Conservation (phyloP, 108 stramenopile species). For the Cylindrotheca closterium region DNA sequence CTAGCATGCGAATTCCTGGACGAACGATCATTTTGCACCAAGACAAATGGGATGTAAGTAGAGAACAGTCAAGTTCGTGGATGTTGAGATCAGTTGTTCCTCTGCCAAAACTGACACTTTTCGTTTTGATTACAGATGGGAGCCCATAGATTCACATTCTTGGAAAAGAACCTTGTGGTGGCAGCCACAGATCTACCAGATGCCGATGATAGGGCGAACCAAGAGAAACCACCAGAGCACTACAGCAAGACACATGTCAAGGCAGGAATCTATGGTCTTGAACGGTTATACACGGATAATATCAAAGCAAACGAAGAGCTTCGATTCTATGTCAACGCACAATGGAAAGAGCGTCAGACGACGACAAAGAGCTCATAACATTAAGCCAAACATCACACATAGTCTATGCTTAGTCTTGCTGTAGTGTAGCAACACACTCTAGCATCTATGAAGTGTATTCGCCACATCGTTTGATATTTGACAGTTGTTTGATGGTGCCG, state of each 20-base stretch:
- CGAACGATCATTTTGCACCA: constrained; percentile 72
- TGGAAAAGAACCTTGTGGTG: constrained; percentile 78
- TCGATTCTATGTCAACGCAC: constrained; percentile 37
- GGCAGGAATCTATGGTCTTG: constrained; percentile 56
- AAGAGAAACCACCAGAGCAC: constrained; percentile 43
- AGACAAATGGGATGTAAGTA: constrained; percentile 71
- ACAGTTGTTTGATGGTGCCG: background rate
- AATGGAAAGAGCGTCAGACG: constrained; percentile 16
- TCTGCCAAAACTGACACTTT: background rate
- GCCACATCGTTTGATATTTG: no score
- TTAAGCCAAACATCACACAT: constrained; percentile 22
- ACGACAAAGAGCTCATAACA: no score
- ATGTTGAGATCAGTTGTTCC: background rate
- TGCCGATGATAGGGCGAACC: constrained; percentile 69
- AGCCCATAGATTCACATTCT: constrained; percentile 81
- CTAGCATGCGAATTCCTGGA: constrained; percentile 55
- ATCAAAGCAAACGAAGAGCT: constrained; percentile 35
- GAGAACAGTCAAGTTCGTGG: no score
- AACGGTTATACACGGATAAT: constrained; percentile 46
- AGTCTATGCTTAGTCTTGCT: constrained; percentile 22
- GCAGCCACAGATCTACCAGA: constrained; percentile 87
- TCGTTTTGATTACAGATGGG: constrained; percentile 49
- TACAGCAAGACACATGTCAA: constrained; percentile 59
- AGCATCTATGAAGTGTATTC: no score
- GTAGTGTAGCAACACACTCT: no score